Evolutionary conservation across 139 green algal species (phyloP).

Genomic region (Nannochloris sp.): DNA sequence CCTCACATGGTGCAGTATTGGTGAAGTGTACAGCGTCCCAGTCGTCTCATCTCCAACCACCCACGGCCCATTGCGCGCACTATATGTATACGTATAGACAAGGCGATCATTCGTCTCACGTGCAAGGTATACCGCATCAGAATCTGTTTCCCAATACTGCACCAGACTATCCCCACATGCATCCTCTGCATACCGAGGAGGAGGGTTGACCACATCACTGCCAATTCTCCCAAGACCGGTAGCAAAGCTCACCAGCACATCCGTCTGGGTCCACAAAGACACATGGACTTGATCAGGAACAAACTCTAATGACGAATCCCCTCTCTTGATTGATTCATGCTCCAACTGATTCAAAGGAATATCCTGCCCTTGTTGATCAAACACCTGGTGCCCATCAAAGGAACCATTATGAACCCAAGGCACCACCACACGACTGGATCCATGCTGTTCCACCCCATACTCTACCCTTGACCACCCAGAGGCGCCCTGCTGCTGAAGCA

Average conservation of each 20-base stretch:
- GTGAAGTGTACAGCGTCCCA: neutral
- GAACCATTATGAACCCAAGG: no score
- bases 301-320: neutral
- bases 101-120: neutral
- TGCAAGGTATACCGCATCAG: no score
- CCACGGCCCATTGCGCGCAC: neutral
- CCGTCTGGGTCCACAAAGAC: neutral
- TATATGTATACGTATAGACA: neutral
- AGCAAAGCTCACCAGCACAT: neutral
- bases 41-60: neutral
- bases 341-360: neutral
- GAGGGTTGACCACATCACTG: neutral
- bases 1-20: conserved; percentile 6
- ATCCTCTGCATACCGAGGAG: neutral
- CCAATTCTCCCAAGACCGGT: neutral
- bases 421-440: no score
- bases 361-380: neutral
- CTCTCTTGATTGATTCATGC: neutral
- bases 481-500: no score
- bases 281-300: neutral
- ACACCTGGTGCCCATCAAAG: no score
- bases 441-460: no score
- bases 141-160: neutral
- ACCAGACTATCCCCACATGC: neutral
- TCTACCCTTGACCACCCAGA: no score